phyloP scores from a whole-genome alignment of 352 stramenopile genomes.

The Phytopythium mirpurense region DNA sequence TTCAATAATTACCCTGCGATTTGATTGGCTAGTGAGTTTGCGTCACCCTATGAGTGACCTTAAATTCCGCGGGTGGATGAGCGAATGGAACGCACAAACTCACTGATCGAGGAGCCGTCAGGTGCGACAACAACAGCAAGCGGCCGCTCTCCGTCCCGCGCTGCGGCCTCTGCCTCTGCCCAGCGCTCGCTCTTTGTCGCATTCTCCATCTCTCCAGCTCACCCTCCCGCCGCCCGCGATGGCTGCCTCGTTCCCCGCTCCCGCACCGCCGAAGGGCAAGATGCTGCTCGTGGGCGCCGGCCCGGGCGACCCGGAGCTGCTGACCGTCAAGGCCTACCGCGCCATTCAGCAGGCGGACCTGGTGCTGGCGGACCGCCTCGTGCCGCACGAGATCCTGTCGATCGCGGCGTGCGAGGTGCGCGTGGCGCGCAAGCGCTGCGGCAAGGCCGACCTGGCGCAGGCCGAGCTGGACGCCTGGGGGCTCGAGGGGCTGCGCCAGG shows the following conservation, averaged over 20 bases:
- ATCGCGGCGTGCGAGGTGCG: slow-evolving; percentile 88
- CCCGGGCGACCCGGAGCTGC: slow-evolving; percentile 91
- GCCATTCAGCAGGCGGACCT: slow-evolving; percentile 85
- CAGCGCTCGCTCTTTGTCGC: slow-evolving; percentile 11
- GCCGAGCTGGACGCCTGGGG: slow-evolving; percentile 94
- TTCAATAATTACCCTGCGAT: neutral
- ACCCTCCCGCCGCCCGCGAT: neutral
- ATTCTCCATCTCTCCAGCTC: slow-evolving; percentile 5
- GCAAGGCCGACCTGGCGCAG: slow-evolving; percentile 92
- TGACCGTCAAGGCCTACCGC: slow-evolving; percentile 90
- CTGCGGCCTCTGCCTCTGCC: neutral
- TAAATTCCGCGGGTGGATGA: neutral
- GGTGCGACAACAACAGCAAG: neutral
- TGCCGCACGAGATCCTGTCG: slow-evolving; percentile 88
- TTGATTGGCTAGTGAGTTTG: slow-evolving; percentile 1
- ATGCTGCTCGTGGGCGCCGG: slow-evolving; percentile 88
- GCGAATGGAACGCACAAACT: too few species aligned
- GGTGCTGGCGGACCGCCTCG: slow-evolving; percentile 93
- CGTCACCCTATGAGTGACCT: slow-evolving; percentile 5
- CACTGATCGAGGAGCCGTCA: neutral
- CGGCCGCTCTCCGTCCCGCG: too few species aligned
- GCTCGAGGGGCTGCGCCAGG: slow-evolving; percentile 74
- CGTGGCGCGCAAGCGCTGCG: slow-evolving; percentile 92
- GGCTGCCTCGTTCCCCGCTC: neutral
- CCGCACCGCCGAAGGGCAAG: slow-evolving; percentile 18